Evolutionary conservation across 371 early-diverging fungal genomes (phyloP), one percentile per base, ranked within the genome.

Genomic region (Apophysomyces ossiformis): DNA sequence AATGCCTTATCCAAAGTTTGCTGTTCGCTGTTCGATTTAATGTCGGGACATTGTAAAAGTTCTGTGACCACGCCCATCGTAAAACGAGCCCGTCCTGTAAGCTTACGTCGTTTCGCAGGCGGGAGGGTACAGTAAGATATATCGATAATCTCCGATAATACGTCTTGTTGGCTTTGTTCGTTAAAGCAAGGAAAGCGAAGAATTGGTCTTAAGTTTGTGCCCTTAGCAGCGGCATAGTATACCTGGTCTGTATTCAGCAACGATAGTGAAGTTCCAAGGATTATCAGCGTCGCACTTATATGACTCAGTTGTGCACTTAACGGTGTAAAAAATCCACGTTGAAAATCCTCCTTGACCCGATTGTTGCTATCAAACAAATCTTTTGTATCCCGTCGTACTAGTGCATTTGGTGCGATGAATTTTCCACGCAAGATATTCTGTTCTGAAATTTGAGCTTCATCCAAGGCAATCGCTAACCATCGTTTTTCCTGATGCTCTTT

Each of bases 251-350:
- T 67, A 63, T 68, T 38, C 38, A 47, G 56, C 9, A 72, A 50
- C 13, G 67, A 66, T 3, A 70, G 63, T 18, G 67, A 7, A n/a
- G 72, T 72, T 8, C 72, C 69, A 64, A 76, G 69, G 0, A 70
- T 46, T 54, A 70, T 67, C 57, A 72, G 45, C 15, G 69, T 69
- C 47, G 69, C 70, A 1, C 39, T 58, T 61, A 64, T n/a, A 9
- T 41, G 12, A 26, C 62, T 21, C 54, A 73, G 54, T 21, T 65
- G 37, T 47, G 67, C 57, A 26, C 47, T 47, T 18, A 73, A 43
- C 32, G 69, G 73, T 38, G 74, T 69, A 62, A 66, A 67, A 62
- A 74, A 74, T 12, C 71, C 70, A 37, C 69, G 63, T 26, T 41
- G 64, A 54, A 46, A 26, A 62, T 63, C 6, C 60, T 37, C 36